Evolutionary conservation across 1,284 basidiomycete species (phyloP), one percentile per base, ranked within the genome.

Genomic region (Cronartium quercuum): DNA sequence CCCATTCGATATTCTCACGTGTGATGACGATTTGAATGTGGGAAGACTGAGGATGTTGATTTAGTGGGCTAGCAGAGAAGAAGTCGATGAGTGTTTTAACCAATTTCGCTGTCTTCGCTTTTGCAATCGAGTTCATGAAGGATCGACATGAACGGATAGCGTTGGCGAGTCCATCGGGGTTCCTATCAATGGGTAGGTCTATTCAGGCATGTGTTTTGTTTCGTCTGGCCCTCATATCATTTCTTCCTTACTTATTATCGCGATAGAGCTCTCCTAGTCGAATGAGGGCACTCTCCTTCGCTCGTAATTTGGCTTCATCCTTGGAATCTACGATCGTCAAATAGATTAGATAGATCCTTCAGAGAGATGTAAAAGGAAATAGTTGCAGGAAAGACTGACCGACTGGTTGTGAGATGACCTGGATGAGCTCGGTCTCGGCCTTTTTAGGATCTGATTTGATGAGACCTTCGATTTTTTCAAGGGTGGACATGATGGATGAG

Each of bases 61-160:
- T 70, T n/a, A 73, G 34, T n/a, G 63, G 68, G 18, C n/a, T 55
- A 40, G 42, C 34, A 62, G 51, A 76, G 42, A 47, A 66, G 18
- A 21, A 51, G 51, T 24, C 65, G 60, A 70, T 77, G n/a, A 78
- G 76, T 38, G 75, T 40, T 69, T 75, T 76, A 62, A 74, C 94
- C 77, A 98, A 88, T 84, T 97, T 97, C 2, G 95, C 94, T 0
- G 95, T 97, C 84, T 98, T 98, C 7, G 96, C 95, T 83, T 98
- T 98, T 35, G 95, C 94, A 1, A 94, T 93, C 15, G 90, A 90
- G 0, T 91, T 90, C 88, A 97, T 93, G 84, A 96, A 95, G 0
- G 89, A 87, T 69, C 94, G 86, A 0, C 92, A 95, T 40, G 90
- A 86, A 0, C 88, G 90, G 70, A 98, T 91, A 13, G 96, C 89